Evolutionary conservation across 768 basidiomycete genomes (phyloP).

Genomic region (Leucosporidium creatinivorum): DNA sequence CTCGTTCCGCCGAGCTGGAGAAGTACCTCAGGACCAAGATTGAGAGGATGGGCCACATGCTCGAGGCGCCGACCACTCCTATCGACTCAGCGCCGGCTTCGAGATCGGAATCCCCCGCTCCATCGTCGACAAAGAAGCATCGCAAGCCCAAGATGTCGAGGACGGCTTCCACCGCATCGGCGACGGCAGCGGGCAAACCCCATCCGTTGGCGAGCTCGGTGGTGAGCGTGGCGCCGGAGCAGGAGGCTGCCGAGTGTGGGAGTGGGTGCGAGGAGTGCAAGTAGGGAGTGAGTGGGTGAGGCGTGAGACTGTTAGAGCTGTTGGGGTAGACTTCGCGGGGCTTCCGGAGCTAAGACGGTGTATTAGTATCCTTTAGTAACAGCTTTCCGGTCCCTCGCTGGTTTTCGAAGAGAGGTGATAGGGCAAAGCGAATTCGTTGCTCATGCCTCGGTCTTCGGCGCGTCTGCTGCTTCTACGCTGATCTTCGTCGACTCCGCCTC

Average conservation of each 20-base stretch:
- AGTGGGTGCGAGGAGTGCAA: not conserved
- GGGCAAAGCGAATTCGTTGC: not conserved
- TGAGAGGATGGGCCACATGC: conserved; percentile 92
- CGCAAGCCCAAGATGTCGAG: not conserved
- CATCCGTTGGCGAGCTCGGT: not conserved
- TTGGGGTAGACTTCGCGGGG: too few species aligned
- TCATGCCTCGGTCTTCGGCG: not conserved
- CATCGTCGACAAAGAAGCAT: not conserved
- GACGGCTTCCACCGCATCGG: not conserved
- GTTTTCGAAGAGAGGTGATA: too few species aligned
- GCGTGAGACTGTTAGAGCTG: too few species aligned
- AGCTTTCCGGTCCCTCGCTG: too few species aligned
- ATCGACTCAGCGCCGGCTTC: too few species aligned
- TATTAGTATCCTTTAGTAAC: too few species aligned
- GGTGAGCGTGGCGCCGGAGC: not conserved
- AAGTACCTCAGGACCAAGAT: conserved; percentile 94
- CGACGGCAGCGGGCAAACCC: not conserved
- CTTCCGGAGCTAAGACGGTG: too few species aligned
- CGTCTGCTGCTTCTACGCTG: not conserved
- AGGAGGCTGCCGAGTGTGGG: not conserved
- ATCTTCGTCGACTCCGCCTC: not conserved
- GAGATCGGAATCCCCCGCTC: not conserved
- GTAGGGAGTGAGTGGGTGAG: too few species aligned
- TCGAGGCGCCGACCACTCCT: conserved; percentile 45
- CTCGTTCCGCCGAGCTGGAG: conserved; percentile 77